A percentile compares a stretch with the other conserved stretches of the same genome.
Conservation (phyloP, 1,139 yeast genomes). For the Kodamaea sp. region DNA sequence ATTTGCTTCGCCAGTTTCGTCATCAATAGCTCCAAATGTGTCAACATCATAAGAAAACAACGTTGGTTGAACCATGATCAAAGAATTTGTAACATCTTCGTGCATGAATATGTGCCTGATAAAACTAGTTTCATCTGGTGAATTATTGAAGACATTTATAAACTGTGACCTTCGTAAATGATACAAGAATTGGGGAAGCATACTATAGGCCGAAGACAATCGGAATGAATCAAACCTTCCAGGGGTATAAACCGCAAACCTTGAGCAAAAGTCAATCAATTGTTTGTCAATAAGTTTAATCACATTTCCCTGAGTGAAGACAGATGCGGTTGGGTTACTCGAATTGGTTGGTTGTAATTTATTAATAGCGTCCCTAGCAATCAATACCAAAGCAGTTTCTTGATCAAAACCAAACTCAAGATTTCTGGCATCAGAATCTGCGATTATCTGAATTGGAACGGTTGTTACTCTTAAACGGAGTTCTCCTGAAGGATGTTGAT, state of each 20-base stretch:
- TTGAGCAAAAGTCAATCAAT: slow-evolving; percentile 78
- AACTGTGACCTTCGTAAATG: slow-evolving; percentile 72
- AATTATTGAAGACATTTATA: slow-evolving; percentile 69
- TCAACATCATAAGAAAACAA: slow-evolving; percentile 66
- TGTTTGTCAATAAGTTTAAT: slow-evolving; percentile 86
- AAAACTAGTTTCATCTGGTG: slow-evolving; percentile 79
- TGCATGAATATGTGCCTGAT: slow-evolving; percentile 66
- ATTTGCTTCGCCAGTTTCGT: slow-evolving; percentile 31
- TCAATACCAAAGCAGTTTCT: slow-evolving; percentile 66
- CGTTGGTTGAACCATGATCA: slow-evolving; percentile 78
- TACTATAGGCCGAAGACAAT: slow-evolving; percentile 72
- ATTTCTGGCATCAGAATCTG: slow-evolving; percentile 44
- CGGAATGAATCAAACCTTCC: slow-evolving; percentile 78
- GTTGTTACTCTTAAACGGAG: slow-evolving; percentile 53
- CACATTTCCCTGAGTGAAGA: slow-evolving; percentile 29
- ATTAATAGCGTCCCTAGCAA: slow-evolving; percentile 55
- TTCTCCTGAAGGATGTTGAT: slow-evolving; percentile 59
- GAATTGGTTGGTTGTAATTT: slow-evolving; percentile 38
- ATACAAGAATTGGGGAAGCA: slow-evolving; percentile 74
- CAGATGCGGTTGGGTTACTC: slow-evolving; percentile 13
- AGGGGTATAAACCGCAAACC: slow-evolving; percentile 84
- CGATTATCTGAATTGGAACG: slow-evolving; percentile 40
- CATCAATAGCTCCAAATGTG: slow-evolving; percentile 46
- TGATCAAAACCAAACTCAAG: slow-evolving; percentile 59
- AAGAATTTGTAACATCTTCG: slow-evolving; percentile 65